These are phyloP conservation scores for Pythium folliculosum DNA, from an alignment of 352 stramenopile genomes.

Conservation along the genomic window DNA sequence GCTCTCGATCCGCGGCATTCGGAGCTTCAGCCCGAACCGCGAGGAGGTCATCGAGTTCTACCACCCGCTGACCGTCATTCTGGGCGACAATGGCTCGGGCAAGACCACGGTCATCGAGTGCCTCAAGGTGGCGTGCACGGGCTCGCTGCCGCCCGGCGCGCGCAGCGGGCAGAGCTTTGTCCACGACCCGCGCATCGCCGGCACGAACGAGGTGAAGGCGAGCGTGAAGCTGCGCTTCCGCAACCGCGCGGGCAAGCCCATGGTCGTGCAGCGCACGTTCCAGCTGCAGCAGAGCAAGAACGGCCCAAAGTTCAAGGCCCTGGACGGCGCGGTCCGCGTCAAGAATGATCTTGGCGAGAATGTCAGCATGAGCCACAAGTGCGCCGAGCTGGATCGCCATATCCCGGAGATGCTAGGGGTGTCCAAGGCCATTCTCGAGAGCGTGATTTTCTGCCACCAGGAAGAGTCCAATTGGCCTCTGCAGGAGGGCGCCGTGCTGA, in stretches of 20 bases:
- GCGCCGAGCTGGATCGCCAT: constrained; percentile 92
- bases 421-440: constrained; percentile 97
- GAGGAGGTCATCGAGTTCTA: constrained; percentile 97
- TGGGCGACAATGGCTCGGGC: constrained; percentile 95
- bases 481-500: constrained; percentile 94
- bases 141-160: constrained; percentile 91
- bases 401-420: constrained; percentile 96
- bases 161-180: constrained; percentile 93
- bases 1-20: constrained; percentile 98
- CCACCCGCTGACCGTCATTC: constrained; percentile 98
- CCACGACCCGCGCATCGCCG: constrained; percentile 94
- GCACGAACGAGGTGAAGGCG: constrained; percentile 92
- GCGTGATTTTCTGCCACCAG: constrained; percentile 99
- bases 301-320: constrained; percentile 92
- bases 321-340: constrained; percentile 95
- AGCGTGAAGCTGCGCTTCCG: constrained; percentile 92
- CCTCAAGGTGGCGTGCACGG: constrained; percentile 97
- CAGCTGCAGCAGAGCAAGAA: constrained; percentile 94
- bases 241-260: constrained; percentile 84
- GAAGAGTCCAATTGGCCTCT: constrained; percentile 98
- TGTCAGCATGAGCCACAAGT: constrained; percentile 94
- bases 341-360: constrained; percentile 91
- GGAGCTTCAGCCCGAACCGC: constrained; percentile 96
- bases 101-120: constrained; percentile 99
- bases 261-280: constrained; percentile 94